A percentile compares a stretch with the other conserved stretches of the same genome.
Evolutionary conservation across 164 flowering plant species (phyloP).

Genomic region (Vitis labrusca): DNA sequence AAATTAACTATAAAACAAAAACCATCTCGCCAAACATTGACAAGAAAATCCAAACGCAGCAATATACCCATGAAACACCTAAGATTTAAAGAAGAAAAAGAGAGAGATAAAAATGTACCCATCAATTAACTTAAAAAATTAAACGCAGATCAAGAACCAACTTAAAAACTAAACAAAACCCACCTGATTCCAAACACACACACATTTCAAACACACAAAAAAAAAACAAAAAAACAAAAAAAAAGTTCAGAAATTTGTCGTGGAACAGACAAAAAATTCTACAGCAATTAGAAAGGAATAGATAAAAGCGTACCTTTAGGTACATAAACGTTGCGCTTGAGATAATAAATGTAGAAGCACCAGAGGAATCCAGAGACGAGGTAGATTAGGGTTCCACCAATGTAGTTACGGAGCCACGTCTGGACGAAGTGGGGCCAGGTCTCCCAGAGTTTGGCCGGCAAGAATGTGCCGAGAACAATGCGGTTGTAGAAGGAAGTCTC

Average conservation of each 20-base stretch:
- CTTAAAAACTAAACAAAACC: neutral
- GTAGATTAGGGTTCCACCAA: slow-evolving; percentile 61
- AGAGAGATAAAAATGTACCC: too few relatives aligned
- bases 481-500: slow-evolving; percentile 68
- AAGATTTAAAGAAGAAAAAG: too few relatives aligned
- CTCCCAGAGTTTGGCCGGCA: slow-evolving; percentile 52
- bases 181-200: neutral
- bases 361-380: slow-evolving; percentile 73
- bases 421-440: slow-evolving; percentile 60
- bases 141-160: neutral
- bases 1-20: too few relatives aligned
- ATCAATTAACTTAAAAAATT: too few relatives aligned
- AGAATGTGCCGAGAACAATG: slow-evolving; percentile 52
- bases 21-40: too few relatives aligned
- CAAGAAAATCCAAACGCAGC: too few relatives aligned
- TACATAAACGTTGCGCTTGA: slow-evolving; percentile 66
- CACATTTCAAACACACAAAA: neutral
- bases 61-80: too few relatives aligned
- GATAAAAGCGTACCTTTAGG: slow-evolving; percentile 57
- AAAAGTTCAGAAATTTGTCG: too few relatives aligned
- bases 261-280: neutral
- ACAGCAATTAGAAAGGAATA: neutral
- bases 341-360: slow-evolving; percentile 81
- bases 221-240: neutral
- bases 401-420: slow-evolving; percentile 81